Percentiles rank a stretch among this genome's conserved stretches.
Conservation (phyloP, 441 rosid species). For the Macaranga tanarius region DNA sequence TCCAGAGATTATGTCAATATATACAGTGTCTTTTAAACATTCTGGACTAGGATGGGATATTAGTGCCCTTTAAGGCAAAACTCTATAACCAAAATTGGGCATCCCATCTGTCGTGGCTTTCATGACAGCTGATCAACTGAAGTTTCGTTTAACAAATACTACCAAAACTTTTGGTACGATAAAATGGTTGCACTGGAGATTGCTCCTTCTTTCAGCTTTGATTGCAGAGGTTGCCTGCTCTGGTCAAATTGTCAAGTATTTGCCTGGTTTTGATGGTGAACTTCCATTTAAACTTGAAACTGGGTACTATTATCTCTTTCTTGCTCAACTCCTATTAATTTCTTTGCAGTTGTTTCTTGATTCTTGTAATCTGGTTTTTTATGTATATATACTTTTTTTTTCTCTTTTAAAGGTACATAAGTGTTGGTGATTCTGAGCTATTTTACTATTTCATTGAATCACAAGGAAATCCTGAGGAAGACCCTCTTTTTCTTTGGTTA, state of each 20-base stretch:
- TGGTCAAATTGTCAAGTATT: constrained; percentile 26
- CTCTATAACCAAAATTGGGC: too few species aligned
- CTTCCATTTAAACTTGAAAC: constrained; percentile 55
- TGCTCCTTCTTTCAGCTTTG: not conserved
- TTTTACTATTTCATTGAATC: constrained; percentile 46
- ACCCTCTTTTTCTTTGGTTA: constrained; percentile 44
- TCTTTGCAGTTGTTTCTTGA: too few species aligned
- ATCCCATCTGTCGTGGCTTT: not conserved
- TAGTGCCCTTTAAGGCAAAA: too few species aligned
- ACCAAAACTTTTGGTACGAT: not conserved
- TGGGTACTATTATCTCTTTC: constrained; percentile 30
- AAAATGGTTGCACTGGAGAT: not conserved
- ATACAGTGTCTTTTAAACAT: too few species aligned
- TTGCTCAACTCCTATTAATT: not conserved
- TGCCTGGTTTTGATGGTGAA: constrained; percentile 44
- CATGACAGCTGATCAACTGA: not conserved
- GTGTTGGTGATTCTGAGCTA: constrained; percentile 33
- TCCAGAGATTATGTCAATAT: too few species aligned
- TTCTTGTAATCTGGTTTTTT: not conserved
- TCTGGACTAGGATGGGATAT: too few species aligned
- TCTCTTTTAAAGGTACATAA: constrained; percentile 28
- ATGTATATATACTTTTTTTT: not conserved
- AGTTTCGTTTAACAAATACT: not conserved
- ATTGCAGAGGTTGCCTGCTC: not conserved
- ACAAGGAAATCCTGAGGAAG: constrained; percentile 27